Percentiles rank a stretch among this genome's conserved stretches.
Evolutionary conservation across 2,329 filamentous ascomycete genomes (phyloP).

Genomic region (Tolypocladium cylindrosporum): DNA sequence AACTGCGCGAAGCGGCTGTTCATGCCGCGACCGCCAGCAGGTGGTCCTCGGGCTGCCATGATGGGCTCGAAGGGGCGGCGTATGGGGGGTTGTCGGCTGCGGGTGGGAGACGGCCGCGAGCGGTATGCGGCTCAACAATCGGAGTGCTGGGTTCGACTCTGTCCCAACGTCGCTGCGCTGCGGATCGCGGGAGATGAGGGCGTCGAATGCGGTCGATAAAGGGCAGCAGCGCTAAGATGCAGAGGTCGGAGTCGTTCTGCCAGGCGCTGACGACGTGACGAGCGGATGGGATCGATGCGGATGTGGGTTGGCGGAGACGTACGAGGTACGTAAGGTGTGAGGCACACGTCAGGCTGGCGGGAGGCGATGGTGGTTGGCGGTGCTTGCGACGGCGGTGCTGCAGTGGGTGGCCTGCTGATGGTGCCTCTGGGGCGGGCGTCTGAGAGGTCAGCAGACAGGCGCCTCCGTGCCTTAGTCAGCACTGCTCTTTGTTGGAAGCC

Average conservation of each 20-base stretch:
- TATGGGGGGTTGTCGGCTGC: not conserved
- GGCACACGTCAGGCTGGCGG: slow-evolving; percentile 11
- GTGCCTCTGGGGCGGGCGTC: not conserved
- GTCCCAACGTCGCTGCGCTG: not conserved
- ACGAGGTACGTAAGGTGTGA: slow-evolving; percentile 7
- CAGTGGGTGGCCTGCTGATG: slow-evolving; percentile 1
- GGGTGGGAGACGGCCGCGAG: not conserved
- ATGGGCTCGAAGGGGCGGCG: slow-evolving; percentile 16
- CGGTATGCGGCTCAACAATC: not conserved
- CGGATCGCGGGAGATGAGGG: not conserved
- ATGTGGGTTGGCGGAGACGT: not conserved
- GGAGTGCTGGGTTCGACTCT: not conserved
- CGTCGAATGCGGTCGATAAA: not conserved
- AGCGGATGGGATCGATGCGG: slow-evolving; percentile 1
- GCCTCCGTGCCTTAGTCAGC: not conserved
- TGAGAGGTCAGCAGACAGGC: not conserved
- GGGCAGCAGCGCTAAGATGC: not conserved
- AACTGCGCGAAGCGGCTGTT: slow-evolving; percentile 95
- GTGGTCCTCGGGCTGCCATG: slow-evolving; percentile 81
- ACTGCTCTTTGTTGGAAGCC: not conserved
- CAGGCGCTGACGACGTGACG: slow-evolving; percentile 6
- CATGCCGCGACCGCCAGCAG: slow-evolving; percentile 49
- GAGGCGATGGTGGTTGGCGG: slow-evolving; percentile 6
- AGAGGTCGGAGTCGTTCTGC: slow-evolving; percentile 1
- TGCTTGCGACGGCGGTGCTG: not conserved